Conservation (phyloP, 352 stramenopile species). For the Blastocystis sp. region DNA sequence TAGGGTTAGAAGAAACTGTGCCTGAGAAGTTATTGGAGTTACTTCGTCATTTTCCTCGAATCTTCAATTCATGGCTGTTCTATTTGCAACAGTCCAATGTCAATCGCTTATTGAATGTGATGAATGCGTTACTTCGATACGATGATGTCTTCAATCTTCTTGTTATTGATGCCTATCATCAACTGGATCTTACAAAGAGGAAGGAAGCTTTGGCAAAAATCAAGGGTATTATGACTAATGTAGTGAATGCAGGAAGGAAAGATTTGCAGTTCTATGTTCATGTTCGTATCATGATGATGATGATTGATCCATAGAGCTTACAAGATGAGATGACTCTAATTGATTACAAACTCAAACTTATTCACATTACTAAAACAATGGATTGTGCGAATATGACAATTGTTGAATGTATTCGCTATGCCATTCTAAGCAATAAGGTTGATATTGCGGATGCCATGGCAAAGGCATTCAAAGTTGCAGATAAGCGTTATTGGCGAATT, state of each 20-base stretch:
- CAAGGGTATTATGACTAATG: neutral
- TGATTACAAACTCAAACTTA: constrained; percentile 44
- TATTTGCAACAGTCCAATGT: neutral
- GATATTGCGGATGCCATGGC: constrained; percentile 35
- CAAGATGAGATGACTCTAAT: constrained; percentile 35
- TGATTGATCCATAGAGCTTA: neutral
- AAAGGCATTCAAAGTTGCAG: constrained; percentile 26
- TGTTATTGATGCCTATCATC: neutral
- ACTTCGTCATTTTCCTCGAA: constrained; percentile 26
- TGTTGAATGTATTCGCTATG: neutral
- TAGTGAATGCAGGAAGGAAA: constrained; percentile 27
- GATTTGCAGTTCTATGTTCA: constrained; percentile 14
- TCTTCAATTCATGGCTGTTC: constrained; percentile 44
- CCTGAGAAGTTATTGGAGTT: neutral
- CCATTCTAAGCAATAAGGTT: neutral
- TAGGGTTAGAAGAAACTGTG: neutral
- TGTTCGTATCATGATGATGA: neutral
- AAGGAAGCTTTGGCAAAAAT: neutral
- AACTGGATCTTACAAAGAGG: constrained; percentile 9
- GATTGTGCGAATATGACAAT: constrained; percentile 34
- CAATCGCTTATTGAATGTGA: neutral
- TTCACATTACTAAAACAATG: neutral
- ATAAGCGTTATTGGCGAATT: constrained; percentile 32
- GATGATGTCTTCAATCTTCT: constrained; percentile 14
- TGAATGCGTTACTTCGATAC: neutral